A percentile compares a stretch with the other conserved stretches of the same genome.
These are phyloP conservation scores for Microcos paniculata DNA, from an alignment of 345 rosid genomes.

Conservation along the genomic window DNA sequence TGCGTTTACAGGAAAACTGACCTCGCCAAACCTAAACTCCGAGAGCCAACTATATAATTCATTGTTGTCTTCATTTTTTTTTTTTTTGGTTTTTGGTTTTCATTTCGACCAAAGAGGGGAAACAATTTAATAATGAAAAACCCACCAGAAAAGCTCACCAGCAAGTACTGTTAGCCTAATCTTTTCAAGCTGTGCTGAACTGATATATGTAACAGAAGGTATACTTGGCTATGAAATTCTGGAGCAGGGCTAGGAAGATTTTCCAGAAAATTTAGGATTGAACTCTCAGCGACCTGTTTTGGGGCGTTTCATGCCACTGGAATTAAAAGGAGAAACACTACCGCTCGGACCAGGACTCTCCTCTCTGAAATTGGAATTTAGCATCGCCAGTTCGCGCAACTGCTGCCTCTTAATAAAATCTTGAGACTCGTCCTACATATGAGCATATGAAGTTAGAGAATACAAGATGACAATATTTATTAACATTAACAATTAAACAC, in stretches of 20 bases:
- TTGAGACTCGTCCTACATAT: conserved; percentile 86
- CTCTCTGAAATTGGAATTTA: conserved; percentile 91
- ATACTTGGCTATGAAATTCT: conserved; percentile 29
- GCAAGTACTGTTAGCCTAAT: conserved; percentile 51
- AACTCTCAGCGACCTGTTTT: conserved; percentile 73
- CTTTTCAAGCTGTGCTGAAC: conserved; percentile 35
- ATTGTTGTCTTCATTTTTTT: conserved; percentile 13
- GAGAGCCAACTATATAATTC: conserved; percentile 34
- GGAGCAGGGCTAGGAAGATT: conserved; percentile 27
- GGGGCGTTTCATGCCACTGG: conserved; percentile 95
- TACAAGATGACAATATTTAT: not conserved
- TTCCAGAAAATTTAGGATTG: conserved; percentile 1
- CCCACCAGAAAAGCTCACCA: conserved; percentile 45
- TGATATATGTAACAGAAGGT: conserved; percentile 31
- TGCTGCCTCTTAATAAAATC: conserved; percentile 96
- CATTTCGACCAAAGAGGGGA: conserved; percentile 18
- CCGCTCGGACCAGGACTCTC: conserved; percentile 98
- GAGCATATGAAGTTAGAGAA: not conserved
- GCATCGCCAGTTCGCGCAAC: conserved; percentile 82
- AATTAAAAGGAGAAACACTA: conserved; percentile 90
- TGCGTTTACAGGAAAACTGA: conserved; percentile 39
- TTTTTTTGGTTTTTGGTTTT: conserved; percentile 16
- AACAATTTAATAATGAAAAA: conserved; percentile 22
- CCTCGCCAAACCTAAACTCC: conserved; percentile 43
- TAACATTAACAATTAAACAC: not conserved